Percentiles rank a stretch among this genome's conserved stretches.
These are phyloP conservation scores for Xerocomus cyaneibrunnescens DNA, from an alignment of 1,284 basidiomycete genomes.

Conservation along the genomic window DNA sequence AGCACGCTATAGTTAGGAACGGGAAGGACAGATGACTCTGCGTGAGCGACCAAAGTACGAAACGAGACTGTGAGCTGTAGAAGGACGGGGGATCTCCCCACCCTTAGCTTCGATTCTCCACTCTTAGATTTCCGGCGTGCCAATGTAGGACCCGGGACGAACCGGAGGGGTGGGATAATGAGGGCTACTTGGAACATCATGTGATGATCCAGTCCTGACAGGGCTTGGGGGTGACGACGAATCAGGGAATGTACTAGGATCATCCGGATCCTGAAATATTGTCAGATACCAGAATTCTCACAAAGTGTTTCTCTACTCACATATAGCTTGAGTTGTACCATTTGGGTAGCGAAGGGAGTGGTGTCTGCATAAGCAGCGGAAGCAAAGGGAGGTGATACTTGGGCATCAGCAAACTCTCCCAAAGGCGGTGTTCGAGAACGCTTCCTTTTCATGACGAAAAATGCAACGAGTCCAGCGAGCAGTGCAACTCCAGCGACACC, in stretches of 20 bases:
- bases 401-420: conserved; percentile 2
- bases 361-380: conserved; percentile 5
- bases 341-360: conserved; percentile 13
- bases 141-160: conserved; percentile 26
- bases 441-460: conserved; percentile 31
- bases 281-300: conserved; percentile 6
- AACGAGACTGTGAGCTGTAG: no score
- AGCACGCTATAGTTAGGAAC: no score
- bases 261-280: conserved; percentile 31
- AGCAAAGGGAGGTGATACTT: not conserved
- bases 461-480: conserved; percentile 26
- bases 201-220: conserved; percentile 7
- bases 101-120: no score
- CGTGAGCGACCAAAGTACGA: no score
- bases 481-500: conserved; percentile 35
- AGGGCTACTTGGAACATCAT: conserved; percentile 4
- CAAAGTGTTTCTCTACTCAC: conserved; percentile 17
- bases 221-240: conserved; percentile 16
- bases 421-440: conserved; percentile 15
- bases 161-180: conserved; percentile 11
- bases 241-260: conserved; percentile 35
- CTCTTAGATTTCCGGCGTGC: conserved; percentile 28
- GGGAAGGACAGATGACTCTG: no score
- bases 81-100: no score
- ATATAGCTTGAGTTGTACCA: conserved; percentile 31